A percentile compares a stretch with the other conserved stretches of the same genome.
These are phyloP conservation scores for Sequoiadendron giganteum DNA, from an alignment of 75 land plant genomes.

Conservation along the genomic window DNA sequence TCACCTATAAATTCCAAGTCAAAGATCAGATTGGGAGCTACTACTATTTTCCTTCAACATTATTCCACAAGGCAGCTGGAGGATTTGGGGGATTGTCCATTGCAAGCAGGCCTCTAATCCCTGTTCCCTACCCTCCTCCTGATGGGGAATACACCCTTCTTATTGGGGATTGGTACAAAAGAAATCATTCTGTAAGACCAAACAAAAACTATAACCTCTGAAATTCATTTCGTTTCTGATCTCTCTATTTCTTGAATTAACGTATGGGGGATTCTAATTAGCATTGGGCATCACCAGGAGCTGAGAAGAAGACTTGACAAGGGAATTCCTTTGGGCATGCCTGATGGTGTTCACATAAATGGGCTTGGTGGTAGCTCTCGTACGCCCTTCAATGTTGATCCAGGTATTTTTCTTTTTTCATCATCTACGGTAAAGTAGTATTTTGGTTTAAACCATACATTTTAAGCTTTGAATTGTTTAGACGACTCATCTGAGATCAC, in stretches of 20 bases:
- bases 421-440: not conserved
- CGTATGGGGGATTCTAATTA: not conserved
- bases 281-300: slow-evolving; percentile 24
- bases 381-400: slow-evolving; percentile 45
- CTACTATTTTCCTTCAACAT: slow-evolving; percentile 57
- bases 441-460: too few species aligned
- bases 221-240: not conserved
- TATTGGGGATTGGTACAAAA: slow-evolving; percentile 68
- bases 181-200: slow-evolving; percentile 41
- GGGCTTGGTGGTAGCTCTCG: slow-evolving; percentile 48
- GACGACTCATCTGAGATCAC: too few species aligned
- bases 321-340: slow-evolving; percentile 54
- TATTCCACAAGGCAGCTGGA: slow-evolving; percentile 65
- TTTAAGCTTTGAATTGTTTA: too few species aligned
- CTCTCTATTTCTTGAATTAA: not conserved
- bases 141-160: slow-evolving; percentile 56
- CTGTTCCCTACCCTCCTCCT: slow-evolving; percentile 59
- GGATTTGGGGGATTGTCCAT: slow-evolving; percentile 60
- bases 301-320: slow-evolving; percentile 47
- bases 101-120: slow-evolving; percentile 49
- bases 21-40: slow-evolving; percentile 79
- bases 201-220: not conserved
- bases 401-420: slow-evolving; percentile 35
- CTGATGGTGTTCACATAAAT: slow-evolving; percentile 78
- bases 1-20: slow-evolving; percentile 55